Evolutionary conservation across 495 filamentous ascomycete species (phyloP).

Genomic region (Neurospora sp.): DNA sequence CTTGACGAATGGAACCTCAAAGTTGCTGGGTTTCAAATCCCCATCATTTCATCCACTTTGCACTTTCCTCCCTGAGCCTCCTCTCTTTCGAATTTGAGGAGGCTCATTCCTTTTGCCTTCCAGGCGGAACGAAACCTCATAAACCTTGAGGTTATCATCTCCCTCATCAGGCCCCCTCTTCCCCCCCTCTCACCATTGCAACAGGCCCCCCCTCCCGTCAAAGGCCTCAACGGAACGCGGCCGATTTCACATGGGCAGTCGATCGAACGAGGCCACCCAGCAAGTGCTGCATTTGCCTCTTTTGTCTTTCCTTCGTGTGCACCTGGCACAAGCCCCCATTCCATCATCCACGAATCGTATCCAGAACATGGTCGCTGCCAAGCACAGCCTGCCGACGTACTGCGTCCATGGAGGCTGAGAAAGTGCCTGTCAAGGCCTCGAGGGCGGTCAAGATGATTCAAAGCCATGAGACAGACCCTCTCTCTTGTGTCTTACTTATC

Average conservation of each 20-base stretch:
- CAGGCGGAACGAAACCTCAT: background rate
- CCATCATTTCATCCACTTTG: background rate
- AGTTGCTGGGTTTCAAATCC: background rate
- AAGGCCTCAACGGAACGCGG: background rate
- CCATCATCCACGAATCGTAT: background rate
- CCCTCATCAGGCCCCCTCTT: background rate
- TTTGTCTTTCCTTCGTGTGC: background rate
- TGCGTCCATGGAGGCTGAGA: background rate
- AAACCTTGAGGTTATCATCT: background rate
- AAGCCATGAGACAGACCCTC: background rate
- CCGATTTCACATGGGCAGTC: background rate
- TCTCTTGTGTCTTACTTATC: background rate
- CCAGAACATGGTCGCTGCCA: background rate
- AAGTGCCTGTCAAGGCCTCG: background rate
- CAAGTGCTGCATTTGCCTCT: background rate
- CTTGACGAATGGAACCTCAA: background rate
- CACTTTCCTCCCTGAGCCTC: background rate
- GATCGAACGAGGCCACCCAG: background rate
- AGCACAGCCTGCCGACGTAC: background rate
- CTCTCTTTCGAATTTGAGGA: background rate
- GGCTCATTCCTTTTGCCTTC: background rate
- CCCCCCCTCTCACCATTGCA: background rate
- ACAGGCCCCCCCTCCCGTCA: background rate
- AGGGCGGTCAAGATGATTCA: background rate
- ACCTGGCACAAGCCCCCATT: background rate